These are phyloP conservation scores for Xylaria sp. DNA, from an alignment of 495 filamentous ascomycete species.

Conservation along the genomic window DNA sequence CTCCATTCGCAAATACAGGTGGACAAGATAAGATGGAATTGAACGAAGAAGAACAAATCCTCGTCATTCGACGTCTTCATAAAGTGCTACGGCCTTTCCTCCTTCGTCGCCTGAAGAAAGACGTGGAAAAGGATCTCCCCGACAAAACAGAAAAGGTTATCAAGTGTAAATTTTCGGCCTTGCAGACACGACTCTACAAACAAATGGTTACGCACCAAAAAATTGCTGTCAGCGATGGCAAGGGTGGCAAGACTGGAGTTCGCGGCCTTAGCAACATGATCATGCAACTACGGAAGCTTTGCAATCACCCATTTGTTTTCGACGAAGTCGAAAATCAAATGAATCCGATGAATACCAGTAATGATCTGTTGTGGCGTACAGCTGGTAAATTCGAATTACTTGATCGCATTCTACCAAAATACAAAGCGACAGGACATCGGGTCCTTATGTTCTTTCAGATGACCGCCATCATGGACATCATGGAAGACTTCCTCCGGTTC, in stretches of 20 bases:
- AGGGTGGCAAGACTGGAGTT: slow-evolving; percentile 94
- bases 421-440: slow-evolving; percentile 85
- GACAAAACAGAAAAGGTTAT: slow-evolving; percentile 99
- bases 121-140: slow-evolving; percentile 97
- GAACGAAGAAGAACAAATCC: slow-evolving; percentile 98
- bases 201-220: slow-evolving; percentile 95
- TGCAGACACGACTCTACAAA: slow-evolving; percentile 93
- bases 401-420: slow-evolving; percentile 92
- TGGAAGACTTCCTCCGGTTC: slow-evolving; percentile 96
- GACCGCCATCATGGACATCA: slow-evolving; percentile 99
- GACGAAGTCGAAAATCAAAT: slow-evolving; percentile 97
- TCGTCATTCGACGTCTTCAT: slow-evolving; percentile 97
- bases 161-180: slow-evolving; percentile 96
- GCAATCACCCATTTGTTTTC: slow-evolving; percentile 99
- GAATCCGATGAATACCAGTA: slow-evolving; percentile 85
- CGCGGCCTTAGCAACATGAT: slow-evolving; percentile 99
- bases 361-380: slow-evolving; percentile 94
- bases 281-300: slow-evolving; percentile 98
- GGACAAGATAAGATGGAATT: slow-evolving; percentile 98
- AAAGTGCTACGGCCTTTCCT: slow-evolving; percentile 98
- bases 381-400: slow-evolving; percentile 97
- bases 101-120: slow-evolving; percentile 97
- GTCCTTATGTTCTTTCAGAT: slow-evolving; percentile 99
- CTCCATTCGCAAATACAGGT: slow-evolving; percentile 97
- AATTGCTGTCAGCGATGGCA: slow-evolving; percentile 90